Evolutionary conservation across 208 protist genomes (phyloP).

Genomic region (Acanthamoeba castellanii): DNA sequence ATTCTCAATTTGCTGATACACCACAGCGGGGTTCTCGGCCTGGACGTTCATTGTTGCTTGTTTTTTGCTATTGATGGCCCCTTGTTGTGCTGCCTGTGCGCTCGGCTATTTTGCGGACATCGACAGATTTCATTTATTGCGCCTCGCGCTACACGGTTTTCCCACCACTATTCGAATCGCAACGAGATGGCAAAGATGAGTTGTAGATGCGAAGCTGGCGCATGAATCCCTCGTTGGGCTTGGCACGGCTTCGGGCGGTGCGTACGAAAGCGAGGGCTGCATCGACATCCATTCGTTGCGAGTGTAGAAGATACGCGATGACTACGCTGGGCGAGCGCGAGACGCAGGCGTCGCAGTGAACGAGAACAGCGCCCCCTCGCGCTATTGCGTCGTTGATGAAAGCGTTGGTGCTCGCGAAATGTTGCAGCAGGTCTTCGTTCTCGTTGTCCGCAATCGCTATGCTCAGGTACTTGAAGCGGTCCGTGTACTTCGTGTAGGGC

Average conservation of each 20-base stretch:
- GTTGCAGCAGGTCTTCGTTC: background rate
- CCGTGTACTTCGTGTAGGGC: conserved; percentile 14
- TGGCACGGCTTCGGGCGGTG: background rate
- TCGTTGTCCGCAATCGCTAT: background rate
- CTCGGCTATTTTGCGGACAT: background rate
- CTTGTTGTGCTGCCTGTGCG: too few relatives aligned
- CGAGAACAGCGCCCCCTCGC: background rate
- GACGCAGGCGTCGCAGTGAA: conserved; percentile 20
- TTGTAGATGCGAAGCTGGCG: background rate
- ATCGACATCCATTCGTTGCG: background rate
- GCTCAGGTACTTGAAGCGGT: conserved; percentile 30
- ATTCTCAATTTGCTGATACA: background rate
- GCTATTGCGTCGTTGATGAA: conserved; percentile 50
- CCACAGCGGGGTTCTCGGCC: background rate
- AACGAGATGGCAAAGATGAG: background rate
- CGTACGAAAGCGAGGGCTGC: background rate
- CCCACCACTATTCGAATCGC: too few relatives aligned
- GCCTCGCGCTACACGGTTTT: too few relatives aligned
- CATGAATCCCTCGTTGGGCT: background rate
- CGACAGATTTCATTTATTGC: too few relatives aligned
- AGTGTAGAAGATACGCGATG: background rate
- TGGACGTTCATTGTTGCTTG: background rate
- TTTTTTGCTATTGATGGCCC: background rate
- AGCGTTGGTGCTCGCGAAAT: background rate
- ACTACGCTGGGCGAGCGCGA: conserved; percentile 15